Conservation (phyloP, 2,329 filamentous ascomycete species). For the Fusarium chuoi region DNA sequence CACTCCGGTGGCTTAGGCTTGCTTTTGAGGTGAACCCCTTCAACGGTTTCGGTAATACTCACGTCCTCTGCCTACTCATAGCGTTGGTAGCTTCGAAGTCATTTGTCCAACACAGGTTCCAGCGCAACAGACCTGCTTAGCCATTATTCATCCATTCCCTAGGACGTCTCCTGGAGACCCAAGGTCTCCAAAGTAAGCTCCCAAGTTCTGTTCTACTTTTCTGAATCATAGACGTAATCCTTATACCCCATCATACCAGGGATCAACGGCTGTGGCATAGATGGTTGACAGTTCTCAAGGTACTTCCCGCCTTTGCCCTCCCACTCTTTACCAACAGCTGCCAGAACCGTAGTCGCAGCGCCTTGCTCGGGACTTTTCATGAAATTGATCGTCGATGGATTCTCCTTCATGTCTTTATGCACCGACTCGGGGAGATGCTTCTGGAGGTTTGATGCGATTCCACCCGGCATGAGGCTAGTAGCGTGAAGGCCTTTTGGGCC, state of each 20-base stretch:
- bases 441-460: background rate
- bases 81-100: background rate
- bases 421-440: background rate
- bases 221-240: background rate
- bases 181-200: background rate
- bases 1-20: background rate
- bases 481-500: slow-evolving; percentile 20
- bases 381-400: background rate
- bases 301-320: background rate
- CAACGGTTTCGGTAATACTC: background rate
- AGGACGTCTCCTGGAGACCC: background rate
- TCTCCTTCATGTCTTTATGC: background rate
- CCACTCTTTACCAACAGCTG: background rate
- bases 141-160: too few relatives aligned
- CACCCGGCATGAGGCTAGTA: slow-evolving; percentile 28
- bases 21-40: background rate
- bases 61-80: background rate
- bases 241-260: background rate
- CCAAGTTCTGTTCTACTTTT: background rate
- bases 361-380: background rate
- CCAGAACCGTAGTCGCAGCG: background rate
- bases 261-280: background rate
- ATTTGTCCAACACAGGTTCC: background rate
- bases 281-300: background rate
- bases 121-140: background rate